A percentile compares a stretch with the other conserved stretches of the same genome.
phyloP scores from a whole-genome alignment of 495 filamentous ascomycete genomes.

The Pseudotulostoma volvatum region DNA sequence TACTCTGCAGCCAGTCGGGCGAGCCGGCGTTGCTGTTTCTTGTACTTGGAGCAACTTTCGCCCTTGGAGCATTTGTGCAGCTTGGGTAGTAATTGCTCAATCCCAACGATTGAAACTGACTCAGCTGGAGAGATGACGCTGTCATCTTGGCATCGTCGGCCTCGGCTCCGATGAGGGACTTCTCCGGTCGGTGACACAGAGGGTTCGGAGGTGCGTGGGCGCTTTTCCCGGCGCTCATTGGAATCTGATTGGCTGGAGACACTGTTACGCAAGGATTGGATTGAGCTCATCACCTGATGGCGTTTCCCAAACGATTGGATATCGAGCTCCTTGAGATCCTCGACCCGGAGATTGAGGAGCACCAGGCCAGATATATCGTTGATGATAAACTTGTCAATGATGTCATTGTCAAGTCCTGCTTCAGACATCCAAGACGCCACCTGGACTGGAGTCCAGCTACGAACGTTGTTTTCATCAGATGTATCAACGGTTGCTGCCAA shows the following conservation, averaged over 20 bases:
- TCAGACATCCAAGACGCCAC: slow-evolving; percentile 70
- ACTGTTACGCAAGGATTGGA: slow-evolving; percentile 50
- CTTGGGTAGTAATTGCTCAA: slow-evolving; percentile 76
- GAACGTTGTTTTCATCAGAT: slow-evolving; percentile 39
- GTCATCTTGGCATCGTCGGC: slow-evolving; percentile 18
- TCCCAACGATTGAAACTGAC: slow-evolving; percentile 79
- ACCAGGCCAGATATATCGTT: slow-evolving; percentile 86
- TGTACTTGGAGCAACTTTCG: slow-evolving; percentile 70
- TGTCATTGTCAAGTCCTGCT: slow-evolving; percentile 47
- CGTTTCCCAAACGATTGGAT: slow-evolving; percentile 89
- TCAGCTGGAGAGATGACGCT: slow-evolving; percentile 42
- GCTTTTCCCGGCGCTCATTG: slow-evolving; percentile 1
- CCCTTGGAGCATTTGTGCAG: slow-evolving; percentile 80
- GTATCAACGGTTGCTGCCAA: slow-evolving; percentile 29
- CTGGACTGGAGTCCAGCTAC: slow-evolving; percentile 51
- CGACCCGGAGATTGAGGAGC: slow-evolving; percentile 69
- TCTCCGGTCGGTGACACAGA: slow-evolving; percentile 17
- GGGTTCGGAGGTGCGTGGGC: slow-evolving; percentile 6
- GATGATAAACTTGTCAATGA: slow-evolving; percentile 68
- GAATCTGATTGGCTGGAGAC: slow-evolving; percentile 14
- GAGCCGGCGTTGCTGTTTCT: slow-evolving; percentile 53
- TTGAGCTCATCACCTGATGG: slow-evolving; percentile 70
- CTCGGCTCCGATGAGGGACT: slow-evolving; percentile 21
- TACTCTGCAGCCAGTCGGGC: slow-evolving; percentile 51
- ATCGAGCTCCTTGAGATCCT: slow-evolving; percentile 85